Evolutionary conservation across 1,139 yeast genomes (phyloP), one percentile per base, ranked within the genome.

Genomic region (Yamadazyma spencermartinsiae): DNA sequence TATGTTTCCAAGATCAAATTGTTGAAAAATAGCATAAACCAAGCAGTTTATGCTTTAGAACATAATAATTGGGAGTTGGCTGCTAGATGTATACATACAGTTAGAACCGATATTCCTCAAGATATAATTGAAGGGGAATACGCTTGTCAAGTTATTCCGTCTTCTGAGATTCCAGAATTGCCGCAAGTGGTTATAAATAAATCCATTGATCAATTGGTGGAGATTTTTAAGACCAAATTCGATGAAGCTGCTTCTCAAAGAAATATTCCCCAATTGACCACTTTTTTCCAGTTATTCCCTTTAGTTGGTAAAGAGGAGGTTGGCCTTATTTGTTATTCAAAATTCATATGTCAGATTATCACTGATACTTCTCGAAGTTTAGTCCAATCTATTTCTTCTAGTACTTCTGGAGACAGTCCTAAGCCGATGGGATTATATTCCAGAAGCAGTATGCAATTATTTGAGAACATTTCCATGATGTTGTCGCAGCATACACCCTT

Each of bases 281-380:
- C 80, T 39, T 86, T 79, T 56, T 92, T 92, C 63, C 86, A 86
- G 52, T 67, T 89, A 47, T 90, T 92, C 60, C 99, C 99, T 3
- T 68, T 89, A 42, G 83, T 94, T 26, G 86, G 86, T 8, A 77
- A 82, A 52, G 80, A 80, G 41, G 76, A 76, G 31, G 64, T 75
- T 15, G 99, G 99, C 0, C 65, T 94, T 37, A 78, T 77, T 34
- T 80, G 89, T 47, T 92, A 92, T 59, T 84, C 96, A 8, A 78
- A 74, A 51, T 92, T 92, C 57, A 86, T 92, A 36, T 85, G 96
- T 56, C 81, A 82, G 45, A 85, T 90, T 39, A 83, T 94, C 33
- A 82, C 90, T 10, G 82, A 84, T 23, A 88, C 92, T 42, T 80
- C 88, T 45, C 76, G 95, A 43, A 64, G 68, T 20, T 66, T 86